Conservation (phyloP, 2,329 filamentous ascomycete genomes). For the Fusarium cyanostomum region DNA sequence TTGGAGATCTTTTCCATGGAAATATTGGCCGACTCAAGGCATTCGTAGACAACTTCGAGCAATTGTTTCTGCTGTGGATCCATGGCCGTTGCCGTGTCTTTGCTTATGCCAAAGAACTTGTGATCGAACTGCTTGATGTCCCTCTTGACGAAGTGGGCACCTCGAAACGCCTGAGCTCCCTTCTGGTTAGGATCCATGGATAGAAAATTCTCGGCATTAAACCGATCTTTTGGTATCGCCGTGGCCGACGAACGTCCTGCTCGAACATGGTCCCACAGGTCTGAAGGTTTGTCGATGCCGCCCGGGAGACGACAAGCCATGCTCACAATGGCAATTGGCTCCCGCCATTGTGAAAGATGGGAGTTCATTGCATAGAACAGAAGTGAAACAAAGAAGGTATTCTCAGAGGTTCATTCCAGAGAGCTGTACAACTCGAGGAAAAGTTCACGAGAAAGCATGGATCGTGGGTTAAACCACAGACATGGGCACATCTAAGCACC, state of each 20-base stretch:
- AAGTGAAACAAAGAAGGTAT: constrained; percentile 7
- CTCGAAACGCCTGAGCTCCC: constrained; percentile 36
- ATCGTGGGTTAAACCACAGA: neutral
- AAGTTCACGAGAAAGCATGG: neutral
- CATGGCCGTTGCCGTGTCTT: constrained; percentile 40
- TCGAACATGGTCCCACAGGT: constrained; percentile 39
- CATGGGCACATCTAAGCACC: constrained; percentile 5
- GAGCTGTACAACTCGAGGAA: constrained; percentile 2
- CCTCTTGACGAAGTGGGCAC: constrained; percentile 37
- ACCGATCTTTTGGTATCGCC: constrained; percentile 36
- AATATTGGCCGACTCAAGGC: constrained; percentile 38
- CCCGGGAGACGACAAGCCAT: constrained; percentile 41
- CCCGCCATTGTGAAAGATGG: constrained; percentile 35
- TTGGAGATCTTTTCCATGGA: constrained; percentile 36
- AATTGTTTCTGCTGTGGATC: constrained; percentile 39
- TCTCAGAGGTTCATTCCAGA: constrained; percentile 1
- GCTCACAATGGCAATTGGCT: constrained; percentile 38
- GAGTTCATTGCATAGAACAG: constrained; percentile 27
- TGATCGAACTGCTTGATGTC: constrained; percentile 41
- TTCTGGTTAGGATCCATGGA: constrained; percentile 39
- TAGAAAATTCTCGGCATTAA: constrained; percentile 39
- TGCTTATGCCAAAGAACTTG: constrained; percentile 41
- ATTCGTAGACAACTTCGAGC: constrained; percentile 39
- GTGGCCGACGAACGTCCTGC: constrained; percentile 35
- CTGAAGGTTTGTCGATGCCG: constrained; percentile 37